phyloP scores from a whole-genome alignment of 495 filamentous ascomycete species.

The Podospora appendiculata region DNA sequence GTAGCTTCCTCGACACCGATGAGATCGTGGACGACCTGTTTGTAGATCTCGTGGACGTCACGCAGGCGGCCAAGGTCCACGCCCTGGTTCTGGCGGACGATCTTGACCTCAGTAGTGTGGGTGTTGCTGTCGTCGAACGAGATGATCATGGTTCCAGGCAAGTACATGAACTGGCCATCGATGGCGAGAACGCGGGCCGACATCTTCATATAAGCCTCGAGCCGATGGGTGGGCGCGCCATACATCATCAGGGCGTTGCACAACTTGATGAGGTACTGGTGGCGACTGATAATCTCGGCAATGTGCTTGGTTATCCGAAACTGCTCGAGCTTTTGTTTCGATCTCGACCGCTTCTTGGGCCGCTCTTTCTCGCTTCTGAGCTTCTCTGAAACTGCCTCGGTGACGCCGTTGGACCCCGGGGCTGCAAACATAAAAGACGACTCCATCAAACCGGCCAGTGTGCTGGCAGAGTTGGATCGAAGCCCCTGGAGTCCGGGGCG shows the following conservation, averaged over 20 bases:
- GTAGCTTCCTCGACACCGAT: slow-evolving; percentile 83
- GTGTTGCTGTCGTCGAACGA: slow-evolving; percentile 86
- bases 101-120: slow-evolving; percentile 88
- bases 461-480: slow-evolving; percentile 30
- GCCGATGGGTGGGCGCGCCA: slow-evolving; percentile 68
- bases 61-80: slow-evolving; percentile 78
- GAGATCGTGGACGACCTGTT: slow-evolving; percentile 83
- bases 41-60: slow-evolving; percentile 85
- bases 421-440: slow-evolving; percentile 41
- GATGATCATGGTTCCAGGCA: slow-evolving; percentile 92
- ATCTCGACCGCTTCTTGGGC: slow-evolving; percentile 31
- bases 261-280: slow-evolving; percentile 76
- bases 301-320: slow-evolving; percentile 84
- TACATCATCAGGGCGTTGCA: slow-evolving; percentile 83
- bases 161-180: slow-evolving; percentile 84
- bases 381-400: slow-evolving; percentile 26
- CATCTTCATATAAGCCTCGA: slow-evolving; percentile 85
- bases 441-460: slow-evolving; percentile 49
- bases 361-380: slow-evolving; percentile 22
- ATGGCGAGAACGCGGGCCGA: slow-evolving; percentile 82
- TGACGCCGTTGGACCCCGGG: slow-evolving; percentile 20
- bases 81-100: slow-evolving; percentile 68
- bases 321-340: slow-evolving; percentile 47
- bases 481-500: slow-evolving; percentile 57
- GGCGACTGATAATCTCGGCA: slow-evolving; percentile 72